Base-by-base conservation (phyloP, 495 filamentous ascomycete species). In the Aspergillus bridgeri region DNA sequence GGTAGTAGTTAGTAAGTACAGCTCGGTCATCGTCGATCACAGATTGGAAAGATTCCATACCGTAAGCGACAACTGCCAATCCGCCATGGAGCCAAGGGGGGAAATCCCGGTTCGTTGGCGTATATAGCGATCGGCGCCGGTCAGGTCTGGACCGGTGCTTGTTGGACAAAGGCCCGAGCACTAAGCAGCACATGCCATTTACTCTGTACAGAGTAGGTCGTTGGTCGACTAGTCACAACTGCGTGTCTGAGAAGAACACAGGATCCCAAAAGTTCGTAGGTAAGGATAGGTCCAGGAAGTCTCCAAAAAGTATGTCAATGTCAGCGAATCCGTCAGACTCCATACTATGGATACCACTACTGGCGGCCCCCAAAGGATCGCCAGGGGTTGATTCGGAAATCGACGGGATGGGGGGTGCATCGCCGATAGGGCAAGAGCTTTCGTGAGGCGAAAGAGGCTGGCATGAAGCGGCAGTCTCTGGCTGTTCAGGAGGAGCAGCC, bases 231-330 rank as follows among this genome's bases (percentile, higher is more conserved):
- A 7, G 33, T 38, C 33, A 38, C 11, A 13, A 3, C 13, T 38
- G 33, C 4, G 55, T 52, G 17, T 51, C 18, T 2, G 54, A 38
- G 20, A 67, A 62, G 60, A 75, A 75, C 18, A 75, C 63, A n/a
- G 74, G 72, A 60, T 77, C 73, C 71, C 71, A 75, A 55, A 75
- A 76, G 38, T 76, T 74, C 20, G 71, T 74, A 2, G 73, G 75
- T 3, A 76, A 59, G 6, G 73, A 75, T 17, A 75, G 59, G 64
- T 77, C 72, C 18, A 77, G 44, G 47, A 75, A 76, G 9, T 72
- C 73, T 7, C 72, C 73, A 56, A 77, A 75, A n/a, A 76, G 46
- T 3, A 60, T 70, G 38, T 77, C 75, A 22, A 77, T 76, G 51
- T 75, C 70, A 13, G 70, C 62, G 56, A 76, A 72, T 5, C 66